phyloP scores from a whole-genome alignment of 345 rosid species.

The Acer yangbiense region DNA sequence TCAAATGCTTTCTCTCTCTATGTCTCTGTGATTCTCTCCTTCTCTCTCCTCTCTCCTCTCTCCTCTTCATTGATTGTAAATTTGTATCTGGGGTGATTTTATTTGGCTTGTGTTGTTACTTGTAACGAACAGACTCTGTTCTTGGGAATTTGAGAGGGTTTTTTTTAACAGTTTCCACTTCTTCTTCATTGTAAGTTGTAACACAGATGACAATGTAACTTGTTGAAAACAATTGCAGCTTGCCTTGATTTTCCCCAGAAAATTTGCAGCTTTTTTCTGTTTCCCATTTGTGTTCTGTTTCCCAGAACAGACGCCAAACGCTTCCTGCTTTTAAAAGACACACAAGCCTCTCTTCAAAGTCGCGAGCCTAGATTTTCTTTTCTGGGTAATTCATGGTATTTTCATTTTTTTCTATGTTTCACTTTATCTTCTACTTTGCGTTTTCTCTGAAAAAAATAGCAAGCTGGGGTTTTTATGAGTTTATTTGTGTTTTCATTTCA shows the following conservation, averaged over 20 bases:
- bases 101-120: not conserved
- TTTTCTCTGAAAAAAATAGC: not conserved
- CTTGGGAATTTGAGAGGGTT: constrained; percentile 7
- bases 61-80: not conserved
- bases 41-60: not conserved
- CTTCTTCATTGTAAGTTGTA: not conserved
- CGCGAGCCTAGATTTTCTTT: not conserved
- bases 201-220: not conserved
- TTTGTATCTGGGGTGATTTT: not conserved
- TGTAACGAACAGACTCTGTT: not conserved
- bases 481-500: constrained; percentile 1
- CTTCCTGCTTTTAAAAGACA: not conserved
- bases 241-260: not conserved
- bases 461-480: not conserved
- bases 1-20: not conserved
- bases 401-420: not conserved
- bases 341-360: not conserved
- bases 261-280: not conserved
- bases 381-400: constrained; percentile 1
- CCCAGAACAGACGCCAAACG: not conserved
- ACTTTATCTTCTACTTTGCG: not conserved
- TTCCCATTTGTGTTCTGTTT: not conserved
- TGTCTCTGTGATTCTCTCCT: not conserved
- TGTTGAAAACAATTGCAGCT: not conserved
- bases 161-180: not conserved